phyloP scores from a whole-genome alignment of 768 basidiomycete genomes.

The Guyanaporus albipodus region DNA sequence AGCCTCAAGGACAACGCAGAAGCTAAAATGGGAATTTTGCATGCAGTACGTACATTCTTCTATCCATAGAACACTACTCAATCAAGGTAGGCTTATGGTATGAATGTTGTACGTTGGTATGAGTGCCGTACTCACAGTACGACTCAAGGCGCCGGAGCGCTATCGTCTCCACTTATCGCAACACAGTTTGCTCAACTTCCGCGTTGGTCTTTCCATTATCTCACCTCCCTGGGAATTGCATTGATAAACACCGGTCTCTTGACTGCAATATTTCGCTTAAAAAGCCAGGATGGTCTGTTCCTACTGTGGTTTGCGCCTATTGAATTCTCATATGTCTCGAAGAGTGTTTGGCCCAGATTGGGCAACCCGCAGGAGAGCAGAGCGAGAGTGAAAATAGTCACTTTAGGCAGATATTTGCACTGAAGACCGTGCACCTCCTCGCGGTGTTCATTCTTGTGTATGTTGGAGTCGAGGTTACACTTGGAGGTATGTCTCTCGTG shows the following conservation, averaged over 20 bases:
- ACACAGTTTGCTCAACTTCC: conserved; percentile 71
- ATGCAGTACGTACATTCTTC: conserved; percentile 31
- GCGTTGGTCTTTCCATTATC: conserved; percentile 77
- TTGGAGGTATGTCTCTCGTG: conserved; percentile 33
- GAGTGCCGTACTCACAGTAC: conserved; percentile 5
- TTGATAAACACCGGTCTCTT: conserved; percentile 51
- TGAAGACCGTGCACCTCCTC: conserved; percentile 55
- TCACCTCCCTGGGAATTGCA: conserved; percentile 66
- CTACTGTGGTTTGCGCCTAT: background rate
- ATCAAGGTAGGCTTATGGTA: conserved; percentile 32
- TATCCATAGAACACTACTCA: background rate
- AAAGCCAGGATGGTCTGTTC: conserved; percentile 60
- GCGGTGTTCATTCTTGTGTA: conserved; percentile 65
- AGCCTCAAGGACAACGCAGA: conserved; percentile 36
- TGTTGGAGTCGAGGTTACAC: conserved; percentile 62
- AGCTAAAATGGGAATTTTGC: conserved; percentile 40
- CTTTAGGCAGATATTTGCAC: conserved; percentile 48
- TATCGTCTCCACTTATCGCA: conserved; percentile 67
- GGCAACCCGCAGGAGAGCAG: conserved; percentile 41
- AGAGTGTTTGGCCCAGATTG: conserved; percentile 56
- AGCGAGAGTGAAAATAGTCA: conserved; percentile 34
- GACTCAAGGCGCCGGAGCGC: conserved; percentile 55
- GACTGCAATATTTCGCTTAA: conserved; percentile 58
- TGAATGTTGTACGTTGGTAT: background rate
- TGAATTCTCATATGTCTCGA: background rate